Percentiles rank a stretch among this genome's conserved stretches.
Conservation (phyloP, 2,329 filamentous ascomycete genomes). For the Thielaviopsis cerberus region DNA sequence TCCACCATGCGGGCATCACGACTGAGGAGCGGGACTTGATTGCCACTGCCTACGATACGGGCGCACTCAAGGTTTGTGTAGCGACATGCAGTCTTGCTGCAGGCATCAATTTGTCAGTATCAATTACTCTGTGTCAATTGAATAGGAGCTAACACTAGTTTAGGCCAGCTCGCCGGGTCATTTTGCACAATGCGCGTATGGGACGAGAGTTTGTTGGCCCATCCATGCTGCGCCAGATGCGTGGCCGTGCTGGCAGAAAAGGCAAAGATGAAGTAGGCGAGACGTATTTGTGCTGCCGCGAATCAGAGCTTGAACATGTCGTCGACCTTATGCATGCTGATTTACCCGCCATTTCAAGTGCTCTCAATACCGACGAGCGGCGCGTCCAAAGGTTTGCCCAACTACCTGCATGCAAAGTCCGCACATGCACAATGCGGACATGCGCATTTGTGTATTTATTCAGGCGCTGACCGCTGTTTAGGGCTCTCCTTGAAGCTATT, state of each 20-base stretch:
- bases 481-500: conserved; percentile 54
- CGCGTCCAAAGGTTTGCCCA: conserved; percentile 43
- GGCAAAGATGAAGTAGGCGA: conserved; percentile 62
- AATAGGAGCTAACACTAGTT: too few species aligned
- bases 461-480: conserved; percentile 16
- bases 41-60: conserved; percentile 50
- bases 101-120: conserved; percentile 49
- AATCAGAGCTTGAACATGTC: conserved; percentile 49
- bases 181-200: conserved; percentile 58
- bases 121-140: background rate
- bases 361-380: conserved; percentile 45
- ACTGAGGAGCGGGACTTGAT: conserved; percentile 58
- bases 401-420: background rate
- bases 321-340: conserved; percentile 54
- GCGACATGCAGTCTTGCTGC: conserved; percentile 68
- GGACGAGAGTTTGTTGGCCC: conserved; percentile 59
- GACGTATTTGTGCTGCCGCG: conserved; percentile 57
- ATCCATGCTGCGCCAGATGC: conserved; percentile 66
- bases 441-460: background rate
- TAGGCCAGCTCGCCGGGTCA: conserved; percentile 48
- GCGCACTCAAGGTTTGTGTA: conserved; percentile 49
- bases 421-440: background rate
- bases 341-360: conserved; percentile 50
- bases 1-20: conserved; percentile 58
- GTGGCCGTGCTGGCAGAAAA: conserved; percentile 58